Base-by-base conservation (phyloP, 192 early-diverging fungal species). In the Lunasporangiospora selenospora region DNA sequence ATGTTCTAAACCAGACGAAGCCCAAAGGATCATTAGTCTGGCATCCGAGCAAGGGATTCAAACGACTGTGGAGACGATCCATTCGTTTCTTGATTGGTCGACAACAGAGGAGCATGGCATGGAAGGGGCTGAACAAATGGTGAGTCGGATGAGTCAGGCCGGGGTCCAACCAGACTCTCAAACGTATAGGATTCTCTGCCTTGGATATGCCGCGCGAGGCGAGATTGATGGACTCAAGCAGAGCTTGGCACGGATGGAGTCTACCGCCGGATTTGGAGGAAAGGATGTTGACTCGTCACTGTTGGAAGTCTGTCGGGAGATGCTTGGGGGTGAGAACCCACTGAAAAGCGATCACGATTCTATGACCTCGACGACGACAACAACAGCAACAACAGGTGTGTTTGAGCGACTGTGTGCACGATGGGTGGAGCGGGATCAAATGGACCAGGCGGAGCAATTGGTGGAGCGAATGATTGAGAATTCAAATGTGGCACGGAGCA, bases 101-200 rank as follows among this genome's bases (percentile, higher is more conserved):
- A 71, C 53, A 18, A 11, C 62, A 3, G 45, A 71, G 16, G 38
- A 29, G 4, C n/a, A n/a, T n/a, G 41, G 45, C 9, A 71, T 71
- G 67, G 19, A 41, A 26, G 58, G 49, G 33, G 59, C 67, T 2
- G 67, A 62, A 42, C 33, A 11, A 7, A 15, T 71, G 24, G 59
- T 71, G 3, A n/a, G 32, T 0, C 43, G 31, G 18, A 57, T 71
- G 59, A 29, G 26, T 13, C 44, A 52, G 10, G 56, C 67, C 21
- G 53, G 59, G 6, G 44, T 71, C 6, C 0, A 18, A 8, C 67
- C 67, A 6, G 50, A 71, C 24, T 37, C 40, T 30, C 38, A 51
- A 24, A 71, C 67, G 5, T 71, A 49, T 16, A 59, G 62, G 32
- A 62, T 71, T 18, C 53, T 71, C 3, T 71, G 53, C 27, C 44